phyloP scores from a whole-genome alignment of 2,329 filamentous ascomycete species.

The Alternaria triticina region DNA sequence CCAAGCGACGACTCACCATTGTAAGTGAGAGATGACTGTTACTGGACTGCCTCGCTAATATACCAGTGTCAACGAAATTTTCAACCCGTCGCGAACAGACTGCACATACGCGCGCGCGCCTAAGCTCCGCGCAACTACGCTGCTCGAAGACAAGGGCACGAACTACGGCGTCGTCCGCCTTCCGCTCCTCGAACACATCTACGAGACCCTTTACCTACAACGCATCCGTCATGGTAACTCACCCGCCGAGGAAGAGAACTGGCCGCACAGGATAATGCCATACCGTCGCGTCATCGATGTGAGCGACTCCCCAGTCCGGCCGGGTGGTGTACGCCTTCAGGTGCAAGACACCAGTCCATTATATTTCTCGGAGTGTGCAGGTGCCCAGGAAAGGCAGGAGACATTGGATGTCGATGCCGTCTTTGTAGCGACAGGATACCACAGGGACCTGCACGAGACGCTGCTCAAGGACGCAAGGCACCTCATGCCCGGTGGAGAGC shows the following conservation, averaged over 20 bases:
- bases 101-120: conserved; percentile 72
- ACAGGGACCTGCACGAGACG: conserved; percentile 76
- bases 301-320: conserved; percentile 53
- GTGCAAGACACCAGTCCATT: conserved; percentile 59
- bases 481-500: conserved; percentile 65
- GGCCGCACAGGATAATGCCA: conserved; percentile 82
- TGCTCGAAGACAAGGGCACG: conserved; percentile 78
- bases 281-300: conserved; percentile 70
- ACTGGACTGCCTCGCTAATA: conserved; percentile 32
- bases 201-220: conserved; percentile 87
- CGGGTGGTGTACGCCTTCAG: conserved; percentile 48
- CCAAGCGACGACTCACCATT: conserved; percentile 97
- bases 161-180: conserved; percentile 95
- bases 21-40: conserved; percentile 59
- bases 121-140: conserved; percentile 64
- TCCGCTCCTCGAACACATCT: conserved; percentile 87
- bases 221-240: conserved; percentile 68
- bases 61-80: conserved; percentile 87
- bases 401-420: conserved; percentile 78
- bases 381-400: conserved; percentile 60
- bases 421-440: conserved; percentile 87
- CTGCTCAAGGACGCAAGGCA: conserved; percentile 71
- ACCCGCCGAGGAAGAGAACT: conserved; percentile 67
- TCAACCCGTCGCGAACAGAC: conserved; percentile 87
- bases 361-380: conserved; percentile 37